These are phyloP conservation scores for Calonectria hongkongensis DNA, from an alignment of 2,329 filamentous ascomycete genomes.

Conservation along the genomic window DNA sequence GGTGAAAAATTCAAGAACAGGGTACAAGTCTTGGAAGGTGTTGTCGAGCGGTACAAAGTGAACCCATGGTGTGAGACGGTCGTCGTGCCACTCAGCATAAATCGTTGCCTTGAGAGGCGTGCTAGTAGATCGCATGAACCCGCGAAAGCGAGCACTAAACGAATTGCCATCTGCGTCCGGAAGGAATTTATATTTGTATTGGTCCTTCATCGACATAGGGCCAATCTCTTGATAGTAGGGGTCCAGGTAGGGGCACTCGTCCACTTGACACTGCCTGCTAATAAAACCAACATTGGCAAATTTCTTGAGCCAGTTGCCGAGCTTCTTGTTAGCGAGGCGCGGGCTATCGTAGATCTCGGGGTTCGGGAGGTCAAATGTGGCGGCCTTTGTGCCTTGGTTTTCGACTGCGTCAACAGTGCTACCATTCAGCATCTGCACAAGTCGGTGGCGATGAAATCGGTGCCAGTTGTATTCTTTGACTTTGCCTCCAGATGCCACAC, in stretches of 20 bases:
- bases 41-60: conserved; percentile 85
- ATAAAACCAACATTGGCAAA: conserved; percentile 68
- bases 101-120: conserved; percentile 83
- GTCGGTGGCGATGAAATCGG: conserved; percentile 82
- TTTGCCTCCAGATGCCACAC: conserved; percentile 77
- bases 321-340: conserved; percentile 55
- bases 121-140: conserved; percentile 78
- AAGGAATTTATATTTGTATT: conserved; percentile 78
- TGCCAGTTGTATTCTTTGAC: conserved; percentile 75
- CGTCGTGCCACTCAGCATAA: conserved; percentile 85
- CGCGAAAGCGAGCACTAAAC: conserved; percentile 77
- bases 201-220: conserved; percentile 65
- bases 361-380: conserved; percentile 70
- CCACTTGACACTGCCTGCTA: conserved; percentile 61
- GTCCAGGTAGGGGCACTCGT: conserved; percentile 63
- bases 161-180: conserved; percentile 83
- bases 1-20: conserved; percentile 79
- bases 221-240: conserved; percentile 59
- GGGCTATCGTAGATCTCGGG: conserved; percentile 64
- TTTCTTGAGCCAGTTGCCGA: conserved; percentile 65
- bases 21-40: conserved; percentile 79
- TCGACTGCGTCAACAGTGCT: conserved; percentile 73
- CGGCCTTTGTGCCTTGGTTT: conserved; percentile 59
- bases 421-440: conserved; percentile 81
- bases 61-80: conserved; percentile 79